Conservation (phyloP, 148 eudicot genomes). For the Selenicereus undatus region DNA sequence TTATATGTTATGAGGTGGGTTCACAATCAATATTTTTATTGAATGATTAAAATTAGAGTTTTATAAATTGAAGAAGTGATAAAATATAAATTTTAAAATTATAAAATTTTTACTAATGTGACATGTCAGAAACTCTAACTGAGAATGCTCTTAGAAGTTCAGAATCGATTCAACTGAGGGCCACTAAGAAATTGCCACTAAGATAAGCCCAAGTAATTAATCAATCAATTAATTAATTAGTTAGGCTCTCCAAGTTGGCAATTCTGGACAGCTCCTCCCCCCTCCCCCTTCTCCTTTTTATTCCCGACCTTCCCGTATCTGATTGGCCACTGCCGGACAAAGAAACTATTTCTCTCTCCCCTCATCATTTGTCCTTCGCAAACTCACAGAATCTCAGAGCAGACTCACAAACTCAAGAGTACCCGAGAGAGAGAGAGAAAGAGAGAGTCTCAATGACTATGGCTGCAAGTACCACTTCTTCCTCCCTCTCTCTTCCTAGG, state of each 20-base stretch:
- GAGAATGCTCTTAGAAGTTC: too few species aligned
- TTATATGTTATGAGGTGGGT: too few species aligned
- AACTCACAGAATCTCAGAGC: not conserved
- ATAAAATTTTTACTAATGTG: too few species aligned
- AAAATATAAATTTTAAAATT: too few species aligned
- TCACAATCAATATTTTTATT: too few species aligned
- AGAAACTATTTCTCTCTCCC: not conserved
- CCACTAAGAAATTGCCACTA: not conserved
- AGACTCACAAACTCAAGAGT: not conserved
- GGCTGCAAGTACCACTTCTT: not conserved
- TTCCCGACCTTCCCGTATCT: not conserved
- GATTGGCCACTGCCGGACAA: slow-evolving; percentile 4
- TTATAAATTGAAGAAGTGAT: too few species aligned
- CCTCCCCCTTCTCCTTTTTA: not conserved
- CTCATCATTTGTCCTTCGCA: not conserved
- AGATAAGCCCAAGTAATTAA: not conserved
- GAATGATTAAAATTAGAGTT: too few species aligned
- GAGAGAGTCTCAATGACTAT: not conserved
- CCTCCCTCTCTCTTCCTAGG: not conserved
- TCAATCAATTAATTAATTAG: too few species aligned
- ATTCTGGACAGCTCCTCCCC: not conserved
- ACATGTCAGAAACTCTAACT: too few species aligned
- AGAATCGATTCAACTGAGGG: not conserved
- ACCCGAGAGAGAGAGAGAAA: too few species aligned
- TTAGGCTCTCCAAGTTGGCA: not conserved